Evolutionary conservation across 2,329 filamentous ascomycete genomes (phyloP), one percentile per base, ranked within the genome.

Genomic region (Monosporascus sp.): DNA sequence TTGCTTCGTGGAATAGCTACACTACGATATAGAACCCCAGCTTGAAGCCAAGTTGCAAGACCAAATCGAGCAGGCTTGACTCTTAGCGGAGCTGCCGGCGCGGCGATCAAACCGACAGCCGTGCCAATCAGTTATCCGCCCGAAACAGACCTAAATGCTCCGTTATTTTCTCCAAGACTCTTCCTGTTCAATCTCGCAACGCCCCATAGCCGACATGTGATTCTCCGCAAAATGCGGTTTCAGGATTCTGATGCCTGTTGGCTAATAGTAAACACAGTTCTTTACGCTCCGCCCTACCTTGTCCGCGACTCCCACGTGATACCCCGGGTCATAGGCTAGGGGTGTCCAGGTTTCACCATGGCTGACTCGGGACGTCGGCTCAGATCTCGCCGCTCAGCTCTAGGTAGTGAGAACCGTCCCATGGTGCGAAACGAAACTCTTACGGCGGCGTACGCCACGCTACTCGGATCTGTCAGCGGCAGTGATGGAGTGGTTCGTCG

Each of bases 271-370:
- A 14, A 14, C 31, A 34, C 11, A 14, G 11, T 14, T 14, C 31
- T 31, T 38, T 44, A 47, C 48, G 14, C 18, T 49, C 38, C 48
- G 17, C 46, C 41, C 18, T 51, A 49, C 17, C 17, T 22, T 24
- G 31, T 51, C 38, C 27, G 11, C 18, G n/a, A 37, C 36, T 17
- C 38, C 36, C 58, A 61, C 58, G 60, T 60, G 58, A 59, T 50
- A 50, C 9, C 56, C 55, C 45, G 54, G 48, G 54, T 55, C 54
- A 53, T 56, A 53, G 55, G 51, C 54, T 52, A 57, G 57, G 57
- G 60, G 51, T 56, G 24, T 48, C 41, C 39, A 22, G 49, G 60
- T 62, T 62, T 62, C 60, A 62, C 52, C 52, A 58, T 47, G 53
- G 55, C 51, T 14, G 55, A 54, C 52, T 54, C 58, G 57, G 58